Conservation (phyloP, 352 stramenopile species). For the Peronospora destructor region DNA sequence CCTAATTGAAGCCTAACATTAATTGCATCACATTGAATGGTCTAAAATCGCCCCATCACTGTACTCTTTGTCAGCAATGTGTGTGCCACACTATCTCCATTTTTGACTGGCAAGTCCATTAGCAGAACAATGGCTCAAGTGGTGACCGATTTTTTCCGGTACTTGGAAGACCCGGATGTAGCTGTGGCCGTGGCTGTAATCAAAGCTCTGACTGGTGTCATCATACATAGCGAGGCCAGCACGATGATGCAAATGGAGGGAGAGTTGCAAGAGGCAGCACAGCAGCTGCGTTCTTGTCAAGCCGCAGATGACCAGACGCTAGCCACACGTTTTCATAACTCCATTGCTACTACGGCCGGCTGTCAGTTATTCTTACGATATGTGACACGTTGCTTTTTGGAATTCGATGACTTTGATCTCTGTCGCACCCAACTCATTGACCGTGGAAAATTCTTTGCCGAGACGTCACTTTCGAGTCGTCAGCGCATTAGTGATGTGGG, state of each 20-base stretch:
- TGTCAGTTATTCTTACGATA: slow-evolving; percentile 93
- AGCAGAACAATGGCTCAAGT: slow-evolving; percentile 21
- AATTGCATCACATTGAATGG: too few relatives aligned
- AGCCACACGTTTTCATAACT: slow-evolving; percentile 60
- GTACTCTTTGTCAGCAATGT: not conserved
- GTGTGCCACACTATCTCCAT: slow-evolving; percentile 1
- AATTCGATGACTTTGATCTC: slow-evolving; percentile 89
- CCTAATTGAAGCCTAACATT: too few relatives aligned
- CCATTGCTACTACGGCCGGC: slow-evolving; percentile 86
- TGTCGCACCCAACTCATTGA: slow-evolving; percentile 89
- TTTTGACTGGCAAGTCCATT: too few relatives aligned
- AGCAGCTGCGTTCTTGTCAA: slow-evolving; percentile 58
- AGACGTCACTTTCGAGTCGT: slow-evolving; percentile 87
- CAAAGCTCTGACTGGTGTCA: slow-evolving; percentile 89
- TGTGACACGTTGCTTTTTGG: slow-evolving; percentile 87
- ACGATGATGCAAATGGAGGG: slow-evolving; percentile 95
- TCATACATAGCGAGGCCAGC: slow-evolving; percentile 83
- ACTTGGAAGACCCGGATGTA: slow-evolving; percentile 65
- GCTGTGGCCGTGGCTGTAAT: slow-evolving; percentile 91
- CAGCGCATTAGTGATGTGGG: slow-evolving; percentile 90
- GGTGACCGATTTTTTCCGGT: slow-evolving; percentile 69
- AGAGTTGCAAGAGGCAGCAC: slow-evolving; percentile 84
- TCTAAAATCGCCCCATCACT: too few relatives aligned
- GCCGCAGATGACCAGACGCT: slow-evolving; percentile 32
- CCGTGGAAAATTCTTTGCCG: slow-evolving; percentile 89